Base-by-base conservation (phyloP, 768 basidiomycete species). In the Pulveroboletus sp. region DNA sequence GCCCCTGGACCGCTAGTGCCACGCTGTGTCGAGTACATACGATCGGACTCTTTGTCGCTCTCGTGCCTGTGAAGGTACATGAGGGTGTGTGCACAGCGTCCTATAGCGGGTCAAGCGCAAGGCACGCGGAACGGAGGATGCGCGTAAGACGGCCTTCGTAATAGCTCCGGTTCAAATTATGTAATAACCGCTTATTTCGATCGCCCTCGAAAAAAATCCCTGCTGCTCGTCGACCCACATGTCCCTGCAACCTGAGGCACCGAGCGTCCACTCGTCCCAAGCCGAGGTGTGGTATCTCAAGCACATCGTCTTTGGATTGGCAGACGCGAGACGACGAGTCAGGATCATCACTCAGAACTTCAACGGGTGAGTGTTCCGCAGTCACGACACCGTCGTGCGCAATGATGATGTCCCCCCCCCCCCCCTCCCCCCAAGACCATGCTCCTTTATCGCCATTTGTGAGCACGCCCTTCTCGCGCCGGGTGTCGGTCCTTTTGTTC, bases 391-490 rank as follows among this genome's bases (percentile, higher is more conserved):
- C 30, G 30, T 31, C 3, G 30, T 31, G 9, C 30, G 21, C 21
- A 21, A 21, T 21, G 21, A 21, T 4, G 21, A 21, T 21, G 21
- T 9, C 6, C 5, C 11, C 30, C 9, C 30, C 10, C 13, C 32
- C 6, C 5, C 11, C 30, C 9, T 8, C 10, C 13, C 32, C n/a
- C 8, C 32, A 7, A 93, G 92, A 8, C 91, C 92, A 8, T 94
- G 92, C 62, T 92, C 89, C 0, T 88, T 94, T 56, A 90, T 94
- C 58, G 92, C 91, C 26, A 87, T 93, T 51, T 93, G 89, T 89
- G 61, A 58, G 41, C 24, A 26, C 26, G 0, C 17, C 8, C 24
- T 62, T 33, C 30, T 4, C 26, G 9, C 27, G 10, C 9, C 10
- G 5, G 26, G 9, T 36, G 18, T 21, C 31, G 21, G 11, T 18